Evolutionary conservation across 768 basidiomycete genomes (phyloP), one percentile per base, ranked within the genome.

Genomic region (Epithele typhae): DNA sequence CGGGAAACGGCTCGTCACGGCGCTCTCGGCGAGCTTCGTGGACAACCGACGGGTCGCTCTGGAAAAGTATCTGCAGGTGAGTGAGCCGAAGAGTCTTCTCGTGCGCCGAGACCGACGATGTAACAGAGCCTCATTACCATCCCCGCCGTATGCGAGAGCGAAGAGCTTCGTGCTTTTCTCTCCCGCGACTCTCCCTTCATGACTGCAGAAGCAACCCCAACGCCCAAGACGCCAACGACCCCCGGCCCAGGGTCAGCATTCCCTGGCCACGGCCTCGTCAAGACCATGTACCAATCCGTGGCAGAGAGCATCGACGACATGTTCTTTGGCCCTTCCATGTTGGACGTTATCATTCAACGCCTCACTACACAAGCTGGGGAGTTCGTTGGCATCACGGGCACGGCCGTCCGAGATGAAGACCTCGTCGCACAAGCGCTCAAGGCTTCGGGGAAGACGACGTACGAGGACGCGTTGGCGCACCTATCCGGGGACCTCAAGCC

Each of bases 271-370:
- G 82, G 81, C 46, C 74, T 96, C 30, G 89, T 97, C 43, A 84
- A 84, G 45, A 86, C 82, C 19, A 78, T 99, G 47, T 98, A 95
- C 62, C 83, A 86, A 24, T 90, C 92, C 21, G 89, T 99, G 37
- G 81, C 95, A 5, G 89, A 91, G 53, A 93, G 92, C 62, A 84
- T 98, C 58, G 96, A 99, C 64, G 96, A 98, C 64, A 91, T 96
- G 78, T 85, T 95, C 67, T 92, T 95, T 54, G 93, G 91, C 3
- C 94, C 89, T 2, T 93, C 92, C 1, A 93, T 96, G 91, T 68
- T 97, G 36, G 93, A 97, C 61, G 86, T 94, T 37, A 88, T 95
- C 77, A 90, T 95, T 35, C 86, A 91, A 57, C 82, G 92, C 2
- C 78, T 97, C 15, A 91, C 87, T 0, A 79, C 83, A 24, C 93